Base-by-base conservation (phyloP, 805 yeast species). In the Helenozyma baotianmanensis region DNA sequence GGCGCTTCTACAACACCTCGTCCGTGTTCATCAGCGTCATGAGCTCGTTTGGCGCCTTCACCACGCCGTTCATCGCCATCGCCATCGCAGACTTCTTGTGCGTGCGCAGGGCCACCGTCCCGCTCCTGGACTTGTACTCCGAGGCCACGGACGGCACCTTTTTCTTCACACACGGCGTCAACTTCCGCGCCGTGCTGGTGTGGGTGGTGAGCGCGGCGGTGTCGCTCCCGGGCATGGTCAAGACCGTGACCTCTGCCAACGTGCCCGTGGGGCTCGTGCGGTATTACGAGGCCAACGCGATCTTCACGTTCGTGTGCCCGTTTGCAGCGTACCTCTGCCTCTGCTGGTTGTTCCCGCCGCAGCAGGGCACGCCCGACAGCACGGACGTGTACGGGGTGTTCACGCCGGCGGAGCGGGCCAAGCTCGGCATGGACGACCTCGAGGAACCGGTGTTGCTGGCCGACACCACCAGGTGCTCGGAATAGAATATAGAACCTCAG, bases 1-100 rank as follows among this genome's bases (percentile, higher is more conserved):
- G 74, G 74, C 51, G 50, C 23, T 50, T 67, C 18, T 51, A 56
- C 18, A 51, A 60, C 26, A 49, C 61, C 17, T 54, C 70, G 2
- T 45, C 60, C 4, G 50, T 49, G 8, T 65, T 68, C 43, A 46
- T 60, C 22, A 51, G 51, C 6, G 59, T 56, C 26, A 51, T 65
- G 56, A 46, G 58, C 2, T 45, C 58, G 9, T 65, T 59, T 48
- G 50, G 64, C 2, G 63, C 64, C 7, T 57, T 68, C 38, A 45
- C 65, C 18, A 57, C 62, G 3, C 73, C 74, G 6, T 40, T 67
- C 34, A 51, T 60, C 13, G 68, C 61, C 1, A 50, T 38, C 12
- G 8, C 30, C 4, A 24, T 38, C 9, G 39, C 26, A 3, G 32
- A 29, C 21, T 29, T 9, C 22, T 11, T 13, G 4, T n/a, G 22